These are phyloP conservation scores for Rhodotorula sp. DNA, from an alignment of 1,284 basidiomycete genomes.

Conservation along the genomic window DNA sequence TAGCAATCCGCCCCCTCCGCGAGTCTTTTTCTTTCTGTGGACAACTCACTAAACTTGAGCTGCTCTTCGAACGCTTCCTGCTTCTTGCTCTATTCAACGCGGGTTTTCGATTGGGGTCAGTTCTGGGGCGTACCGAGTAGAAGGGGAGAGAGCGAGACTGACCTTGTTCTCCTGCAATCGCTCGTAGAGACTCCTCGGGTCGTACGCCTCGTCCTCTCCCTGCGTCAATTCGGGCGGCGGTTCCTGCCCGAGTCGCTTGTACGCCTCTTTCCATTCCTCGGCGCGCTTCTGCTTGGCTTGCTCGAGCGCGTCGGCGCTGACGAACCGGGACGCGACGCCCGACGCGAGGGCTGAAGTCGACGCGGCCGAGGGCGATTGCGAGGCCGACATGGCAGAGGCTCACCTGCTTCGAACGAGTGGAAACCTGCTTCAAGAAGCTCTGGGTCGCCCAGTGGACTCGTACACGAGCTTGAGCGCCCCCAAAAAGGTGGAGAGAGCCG, in stretches of 20 bases:
- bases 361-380: neutral
- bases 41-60: conserved; percentile 69
- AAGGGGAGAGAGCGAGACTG: conserved; percentile 44
- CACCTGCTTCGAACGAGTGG: no score
- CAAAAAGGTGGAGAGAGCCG: no score
- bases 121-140: no score
- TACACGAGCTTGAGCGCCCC: no score
- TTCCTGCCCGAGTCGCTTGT: conserved; percentile 83
- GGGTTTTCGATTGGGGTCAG: no score
- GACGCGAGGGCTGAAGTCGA: no score
- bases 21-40: neutral
- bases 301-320: conserved; percentile 73
- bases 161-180: conserved; percentile 80
- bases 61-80: conserved; percentile 93
- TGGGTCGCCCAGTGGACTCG: no score
- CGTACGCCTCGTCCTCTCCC: conserved; percentile 71
- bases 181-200: conserved; percentile 86
- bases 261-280: conserved; percentile 88
- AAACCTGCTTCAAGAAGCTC: no score
- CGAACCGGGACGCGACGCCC: conserved; percentile 51
- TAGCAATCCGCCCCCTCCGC: neutral
- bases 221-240: conserved; percentile 62
- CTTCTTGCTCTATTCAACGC: conserved; percentile 58
- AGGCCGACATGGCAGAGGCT: neutral
- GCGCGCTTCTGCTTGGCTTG: conserved; percentile 70